Percentiles rank a stretch among this genome's conserved stretches.
These are phyloP conservation scores for Fusarium agapanthi DNA, from an alignment of 2,329 filamentous ascomycete species.

Conservation along the genomic window DNA sequence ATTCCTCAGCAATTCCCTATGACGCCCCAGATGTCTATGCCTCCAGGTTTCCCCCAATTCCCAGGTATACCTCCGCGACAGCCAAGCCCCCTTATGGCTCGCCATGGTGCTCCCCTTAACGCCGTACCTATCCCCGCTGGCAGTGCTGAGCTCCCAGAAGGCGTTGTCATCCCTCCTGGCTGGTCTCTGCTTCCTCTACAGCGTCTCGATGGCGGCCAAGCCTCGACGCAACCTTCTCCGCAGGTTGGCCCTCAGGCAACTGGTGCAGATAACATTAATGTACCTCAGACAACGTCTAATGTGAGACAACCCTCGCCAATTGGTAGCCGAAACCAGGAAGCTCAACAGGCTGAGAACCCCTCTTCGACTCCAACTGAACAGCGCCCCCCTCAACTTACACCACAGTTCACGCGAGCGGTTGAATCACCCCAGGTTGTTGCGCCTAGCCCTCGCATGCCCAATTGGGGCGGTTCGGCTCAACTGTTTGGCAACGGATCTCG, in stretches of 20 bases:
- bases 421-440: conserved; percentile 53
- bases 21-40: conserved; percentile 27
- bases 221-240: conserved; percentile 36
- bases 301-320: conserved; percentile 25
- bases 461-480: conserved; percentile 61
- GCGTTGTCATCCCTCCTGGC: conserved; percentile 69
- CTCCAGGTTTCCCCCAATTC: conserved; percentile 32
- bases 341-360: conserved; percentile 3
- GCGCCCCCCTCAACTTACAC: conserved; percentile 15
- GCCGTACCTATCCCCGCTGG: conserved; percentile 65
- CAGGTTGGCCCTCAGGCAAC: conserved; percentile 34
- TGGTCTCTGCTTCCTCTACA: conserved; percentile 72
- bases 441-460: conserved; percentile 58
- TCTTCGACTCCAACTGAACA: conserved; percentile 12
- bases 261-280: conserved; percentile 19
- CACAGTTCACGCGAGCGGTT: conserved; percentile 21
- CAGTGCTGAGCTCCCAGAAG: conserved; percentile 68
- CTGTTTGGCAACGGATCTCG: conserved; percentile 52
- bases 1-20: conserved; percentile 27
- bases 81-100: conserved; percentile 54
- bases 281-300: conserved; percentile 12
- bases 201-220: conserved; percentile 53
- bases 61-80: conserved; percentile 47
- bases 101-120: conserved; percentile 57
- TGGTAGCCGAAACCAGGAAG: conserved; percentile 26